A percentile compares a stretch with the other conserved stretches of the same genome.
These are phyloP conservation scores for Talaromyces atroroseus DNA, from an alignment of 2,329 filamentous ascomycete species.

Conservation along the genomic window DNA sequence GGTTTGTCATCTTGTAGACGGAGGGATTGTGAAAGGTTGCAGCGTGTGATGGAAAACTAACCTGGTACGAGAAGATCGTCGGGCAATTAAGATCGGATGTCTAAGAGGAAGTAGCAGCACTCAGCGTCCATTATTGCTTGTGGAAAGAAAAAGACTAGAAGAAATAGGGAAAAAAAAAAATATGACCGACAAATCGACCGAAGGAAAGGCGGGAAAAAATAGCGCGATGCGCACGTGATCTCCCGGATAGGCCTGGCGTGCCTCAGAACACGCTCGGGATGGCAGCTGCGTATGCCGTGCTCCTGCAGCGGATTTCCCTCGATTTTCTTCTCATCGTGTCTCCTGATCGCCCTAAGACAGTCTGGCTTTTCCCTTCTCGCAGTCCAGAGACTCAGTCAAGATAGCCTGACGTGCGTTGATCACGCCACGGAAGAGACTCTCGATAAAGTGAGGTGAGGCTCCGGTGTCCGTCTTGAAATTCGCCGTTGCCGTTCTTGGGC, in stretches of 20 bases:
- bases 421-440: constrained; percentile 7
- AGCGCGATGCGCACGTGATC: constrained; percentile 15
- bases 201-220: constrained; percentile 16
- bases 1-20: constrained; percentile 53
- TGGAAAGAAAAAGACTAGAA: background rate
- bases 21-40: constrained; percentile 14
- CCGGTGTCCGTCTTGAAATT: constrained; percentile 3
- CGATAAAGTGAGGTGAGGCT: constrained; percentile 6
- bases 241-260: constrained; percentile 16
- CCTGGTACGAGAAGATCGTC: constrained; percentile 1
- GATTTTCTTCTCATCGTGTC: constrained; percentile 7
- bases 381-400: background rate
- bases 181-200: background rate
- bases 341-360: background rate
- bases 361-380: background rate
- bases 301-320: constrained; percentile 1
- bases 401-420: constrained; percentile 4
- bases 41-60: constrained; percentile 12
- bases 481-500: constrained; percentile 4
- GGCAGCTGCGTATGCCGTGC: constrained; percentile 6
- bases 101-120: background rate
- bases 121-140: background rate
- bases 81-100: no score
- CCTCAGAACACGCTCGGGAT: constrained; percentile 7
- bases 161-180: constrained; percentile 13